These are phyloP conservation scores for Pyricularia sp. DNA, from an alignment of 2,329 filamentous ascomycete genomes.

Conservation along the genomic window DNA sequence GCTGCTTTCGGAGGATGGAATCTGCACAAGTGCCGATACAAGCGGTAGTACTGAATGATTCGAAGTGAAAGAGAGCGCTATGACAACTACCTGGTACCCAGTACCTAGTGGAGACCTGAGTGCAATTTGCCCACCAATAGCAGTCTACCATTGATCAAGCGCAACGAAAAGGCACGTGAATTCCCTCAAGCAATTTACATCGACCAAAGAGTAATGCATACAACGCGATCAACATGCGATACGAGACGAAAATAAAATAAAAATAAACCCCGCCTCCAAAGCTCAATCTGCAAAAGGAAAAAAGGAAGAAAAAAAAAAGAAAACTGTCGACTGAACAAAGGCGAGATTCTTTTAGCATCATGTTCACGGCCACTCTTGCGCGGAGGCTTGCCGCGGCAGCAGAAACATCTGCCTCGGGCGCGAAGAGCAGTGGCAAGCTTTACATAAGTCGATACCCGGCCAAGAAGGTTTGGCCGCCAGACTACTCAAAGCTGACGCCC, in stretches of 20 bases:
- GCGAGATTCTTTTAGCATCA: background rate
- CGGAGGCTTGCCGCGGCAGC: conserved; percentile 17
- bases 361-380: conserved; percentile 21
- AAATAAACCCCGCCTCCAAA: background rate
- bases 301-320: no score
- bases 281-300: background rate
- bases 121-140: background rate
- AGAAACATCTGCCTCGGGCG: conserved; percentile 8
- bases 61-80: no score
- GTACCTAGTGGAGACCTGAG: background rate
- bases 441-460: conserved; percentile 32
- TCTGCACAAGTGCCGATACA: no score
- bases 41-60: no score
- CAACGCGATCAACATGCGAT: background rate
- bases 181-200: background rate
- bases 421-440: conserved; percentile 34
- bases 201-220: no score
- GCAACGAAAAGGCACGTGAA: background rate
- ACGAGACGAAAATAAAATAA: background rate
- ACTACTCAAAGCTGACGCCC: conserved; percentile 54
- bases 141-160: background rate
- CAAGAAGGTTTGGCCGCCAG: conserved; percentile 66
- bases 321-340: background rate
- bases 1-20: no score
- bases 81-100: no score